Base-by-base conservation (phyloP, 2,329 filamentous ascomycete species). In the Aspergillus clavatus region DNA sequence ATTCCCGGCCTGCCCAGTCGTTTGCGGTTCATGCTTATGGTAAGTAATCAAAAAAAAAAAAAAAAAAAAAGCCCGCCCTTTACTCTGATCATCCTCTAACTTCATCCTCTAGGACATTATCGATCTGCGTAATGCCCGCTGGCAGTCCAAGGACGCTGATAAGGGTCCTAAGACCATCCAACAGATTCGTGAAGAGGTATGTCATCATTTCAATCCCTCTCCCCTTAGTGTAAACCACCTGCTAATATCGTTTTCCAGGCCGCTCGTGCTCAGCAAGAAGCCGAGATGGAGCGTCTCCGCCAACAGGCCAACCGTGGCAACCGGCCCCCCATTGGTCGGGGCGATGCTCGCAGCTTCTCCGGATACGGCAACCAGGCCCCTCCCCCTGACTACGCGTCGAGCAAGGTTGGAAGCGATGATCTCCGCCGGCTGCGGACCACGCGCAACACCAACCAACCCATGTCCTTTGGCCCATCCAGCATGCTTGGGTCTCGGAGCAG, bases 101-200 rank as follows among this genome's bases (percentile, higher is more conserved):
- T 10, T 21, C 40, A 24, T 31, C 8, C 23, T 50, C 6, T 52
- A 77, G 74, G 93, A 98, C 65, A 81, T 95, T 44, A 68, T 95
- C 46, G 93, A 98, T 66, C 77, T 98, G 54, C 84, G 93, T 56
- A 81, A 70, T 63, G 74, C 76, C 42, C 77, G 80, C 65, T 98
- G 93, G 93, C 70, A 79, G 50, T 89, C 88, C 46, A 96, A 95
- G 77, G 89, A 95, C 65, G 73, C 76, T 43, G 86, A 90, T 72
- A 97, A 97, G 77, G 93, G 93, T 28, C 93, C 93, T 47, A 96
- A 96, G 83, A 98, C 93, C 7, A 86, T 98, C 42, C 83, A 89
- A 3, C 87, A 97, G 72, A 87, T 98, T 56, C 87, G 89, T 65
- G 85, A 84, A 56, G 85, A 89, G 71, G 82, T 83, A 73, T 61